These are phyloP conservation scores for Xerocomellus chrysenteron DNA, from an alignment of 768 basidiomycete species.

Conservation along the genomic window DNA sequence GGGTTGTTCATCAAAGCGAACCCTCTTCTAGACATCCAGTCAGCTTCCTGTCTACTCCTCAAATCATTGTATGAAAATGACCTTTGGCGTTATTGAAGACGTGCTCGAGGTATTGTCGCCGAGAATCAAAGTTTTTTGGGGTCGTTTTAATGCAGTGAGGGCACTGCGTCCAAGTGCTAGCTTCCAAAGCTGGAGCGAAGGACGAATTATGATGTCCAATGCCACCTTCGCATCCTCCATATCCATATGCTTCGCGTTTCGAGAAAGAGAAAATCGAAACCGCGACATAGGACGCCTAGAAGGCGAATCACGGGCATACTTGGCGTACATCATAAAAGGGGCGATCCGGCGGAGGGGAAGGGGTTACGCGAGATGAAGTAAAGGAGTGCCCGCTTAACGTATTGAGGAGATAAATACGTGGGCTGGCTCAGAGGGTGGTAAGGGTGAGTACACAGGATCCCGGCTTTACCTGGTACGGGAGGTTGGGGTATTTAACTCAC, in stretches of 20 bases:
- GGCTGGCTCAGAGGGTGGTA: neutral
- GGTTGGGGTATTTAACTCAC: conserved; percentile 26
- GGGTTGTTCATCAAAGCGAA: conserved; percentile 31
- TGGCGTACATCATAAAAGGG: conserved; percentile 13
- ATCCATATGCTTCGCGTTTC: conserved; percentile 15
- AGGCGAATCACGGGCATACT: conserved; percentile 4
- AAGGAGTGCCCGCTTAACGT: neutral
- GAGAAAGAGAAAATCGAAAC: conserved; percentile 12
- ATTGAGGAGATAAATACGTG: conserved; percentile 6
- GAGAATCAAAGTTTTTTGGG: conserved; percentile 5
- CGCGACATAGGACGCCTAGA: conserved; percentile 7
- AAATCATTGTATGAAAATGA: neutral
- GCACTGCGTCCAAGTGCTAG: conserved; percentile 5
- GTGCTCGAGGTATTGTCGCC: conserved; percentile 4
- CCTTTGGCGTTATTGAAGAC: conserved; percentile 17
- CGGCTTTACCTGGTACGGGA: neutral
- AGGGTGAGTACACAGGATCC: neutral
- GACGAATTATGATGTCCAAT: conserved; percentile 22
- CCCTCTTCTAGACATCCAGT: conserved; percentile 16
- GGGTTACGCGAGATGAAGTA: neutral
- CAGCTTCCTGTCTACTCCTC: neutral
- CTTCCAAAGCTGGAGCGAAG: conserved; percentile 25
- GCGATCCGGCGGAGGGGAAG: neutral
- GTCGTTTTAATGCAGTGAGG: conserved; percentile 6
- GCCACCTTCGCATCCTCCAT: conserved; percentile 15